Percentiles rank a stretch among this genome's conserved stretches.
Conservation (phyloP, 768 basidiomycete genomes). For the Mycena pura region DNA sequence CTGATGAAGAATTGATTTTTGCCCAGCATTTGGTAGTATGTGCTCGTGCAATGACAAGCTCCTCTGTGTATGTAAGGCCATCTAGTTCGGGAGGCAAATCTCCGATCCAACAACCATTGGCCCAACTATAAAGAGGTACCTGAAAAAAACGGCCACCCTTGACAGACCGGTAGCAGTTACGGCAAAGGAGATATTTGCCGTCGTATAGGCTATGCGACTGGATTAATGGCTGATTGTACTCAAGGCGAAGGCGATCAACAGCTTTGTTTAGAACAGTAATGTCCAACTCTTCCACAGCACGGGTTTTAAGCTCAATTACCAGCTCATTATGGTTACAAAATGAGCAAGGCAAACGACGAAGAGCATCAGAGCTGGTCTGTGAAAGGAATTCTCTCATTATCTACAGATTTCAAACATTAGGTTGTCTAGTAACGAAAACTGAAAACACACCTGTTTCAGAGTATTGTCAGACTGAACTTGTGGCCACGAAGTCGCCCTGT, state of each 20-base stretch:
- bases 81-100: slow-evolving; percentile 13
- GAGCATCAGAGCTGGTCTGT: not conserved
- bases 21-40: slow-evolving; percentile 21
- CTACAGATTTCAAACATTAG: too few relatives aligned
- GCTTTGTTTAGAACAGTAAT: not conserved
- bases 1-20: slow-evolving; percentile 9
- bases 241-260: not conserved
- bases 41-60: slow-evolving; percentile 20
- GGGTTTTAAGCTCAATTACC: not conserved
- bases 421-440: too few relatives aligned
- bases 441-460: slow-evolving; percentile 9
- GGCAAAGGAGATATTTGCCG: slow-evolving; percentile 1
- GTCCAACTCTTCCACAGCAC: not conserved
- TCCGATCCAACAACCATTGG: slow-evolving; percentile 32
- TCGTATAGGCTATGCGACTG: slow-evolving; percentile 12
- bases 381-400: slow-evolving; percentile 12
- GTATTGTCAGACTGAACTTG: slow-evolving; percentile 9
- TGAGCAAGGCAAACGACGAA: not conserved
- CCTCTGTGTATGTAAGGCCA: slow-evolving; percentile 18
- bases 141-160: slow-evolving; percentile 3
- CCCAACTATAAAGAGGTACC: slow-evolving; percentile 25
- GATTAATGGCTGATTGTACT: slow-evolving; percentile 12
- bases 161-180: slow-evolving; percentile 11
- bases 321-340: slow-evolving; percentile 20
- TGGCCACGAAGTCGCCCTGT: slow-evolving; percentile 1